Evolutionary conservation across 768 basidiomycete species (phyloP), one percentile per base, ranked within the genome.

Genomic region (Favolaschia claudopus): DNA sequence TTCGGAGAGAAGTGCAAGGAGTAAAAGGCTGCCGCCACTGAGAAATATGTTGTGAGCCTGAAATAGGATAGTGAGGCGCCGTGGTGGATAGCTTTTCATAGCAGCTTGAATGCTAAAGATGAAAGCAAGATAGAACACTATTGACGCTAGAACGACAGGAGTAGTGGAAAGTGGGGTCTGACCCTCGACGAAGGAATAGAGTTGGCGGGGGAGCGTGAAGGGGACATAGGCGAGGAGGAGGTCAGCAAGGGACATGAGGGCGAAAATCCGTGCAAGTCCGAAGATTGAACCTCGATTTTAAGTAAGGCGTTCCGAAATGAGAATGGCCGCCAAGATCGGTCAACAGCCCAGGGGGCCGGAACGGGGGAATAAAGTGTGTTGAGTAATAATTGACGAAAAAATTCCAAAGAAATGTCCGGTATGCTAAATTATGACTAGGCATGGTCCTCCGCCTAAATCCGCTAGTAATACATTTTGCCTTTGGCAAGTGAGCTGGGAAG

Each of bases 31-130:
- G 31, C 95, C 96, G 43, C 80, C 71, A 62, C 92, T 92, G 62
- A 99, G 85, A 73, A 97, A 76, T 60, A 94, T 78, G 74, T 99
- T 99, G 79, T 99, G 97, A 36, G 84, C 70, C 76, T 94, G 93
- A 79, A 98, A 98, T 55, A 94, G 82, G 56, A 82, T 74, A 60
- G 89, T 93, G 69, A 97, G 88, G 77, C 88, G 90, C 67, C 83
- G 81, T 9, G 95, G 82, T 67, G 84, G 78, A 45, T 82, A 81
- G 72, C 84, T 85, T 82, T 84, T 91, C 96, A 98, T 97, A 68
- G 92, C 72, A 65, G 86, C 87, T 71, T 88, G 88, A 32, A 91
- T 84, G 63, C 91, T 86, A 70, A 98, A 99, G 70, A 99, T 89
- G 79, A 89, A 78, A 75, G 85, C 88, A 66, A 99, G 87, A 82